Evolutionary conservation across 768 basidiomycete genomes (phyloP), one percentile per base, ranked within the genome.

Genomic region (Leccinum variicolor): DNA sequence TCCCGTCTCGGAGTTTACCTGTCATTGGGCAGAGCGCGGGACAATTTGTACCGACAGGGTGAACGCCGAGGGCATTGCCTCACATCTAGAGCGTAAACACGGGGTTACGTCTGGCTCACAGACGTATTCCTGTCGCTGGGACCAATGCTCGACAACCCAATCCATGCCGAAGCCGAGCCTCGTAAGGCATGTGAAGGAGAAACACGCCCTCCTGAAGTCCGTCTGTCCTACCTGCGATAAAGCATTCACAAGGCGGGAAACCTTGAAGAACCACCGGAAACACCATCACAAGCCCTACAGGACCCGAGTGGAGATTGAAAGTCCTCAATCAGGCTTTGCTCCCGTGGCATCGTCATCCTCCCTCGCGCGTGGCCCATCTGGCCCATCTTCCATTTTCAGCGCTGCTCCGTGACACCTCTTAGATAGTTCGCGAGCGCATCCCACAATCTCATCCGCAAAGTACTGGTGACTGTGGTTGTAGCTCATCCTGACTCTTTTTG

Each of bases 121-220:
- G 9, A 1, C 0, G 0, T 50, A 43, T 31, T 4, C 4, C 1
- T 59, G 59, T 49, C 52, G 17, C 26, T 60, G 59, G 59, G 9
- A 19, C 9, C 1, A 1, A 2, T 61, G 59, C 11, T 6, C 3
- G 15, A 15, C 10, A 14, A 6, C 25, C 9, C 14, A 0, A 6
- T 6, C 39, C 1, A 60, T 61, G 59, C 26, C 1, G 39, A 54
- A 41, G 31, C 41, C 58, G 19, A 60, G 58, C 17, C 59, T 60
- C 13, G 41, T 28, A 43, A 49, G 59, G 11, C 59, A 61, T 9
- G 10, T 50, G 4, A 50, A 25, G 19, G 59, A 60, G 14, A 33
- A 19, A 5, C 59, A 60, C 5, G n/a, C 29, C 2, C 52, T 41
- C 1, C 33, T 60, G 14, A 51, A 39, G 13, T 50, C 26, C 41